These are phyloP conservation scores for Straminergon stramineum DNA, from an alignment of 225 moss, liverwort and hornwort genomes.

Conservation along the genomic window DNA sequence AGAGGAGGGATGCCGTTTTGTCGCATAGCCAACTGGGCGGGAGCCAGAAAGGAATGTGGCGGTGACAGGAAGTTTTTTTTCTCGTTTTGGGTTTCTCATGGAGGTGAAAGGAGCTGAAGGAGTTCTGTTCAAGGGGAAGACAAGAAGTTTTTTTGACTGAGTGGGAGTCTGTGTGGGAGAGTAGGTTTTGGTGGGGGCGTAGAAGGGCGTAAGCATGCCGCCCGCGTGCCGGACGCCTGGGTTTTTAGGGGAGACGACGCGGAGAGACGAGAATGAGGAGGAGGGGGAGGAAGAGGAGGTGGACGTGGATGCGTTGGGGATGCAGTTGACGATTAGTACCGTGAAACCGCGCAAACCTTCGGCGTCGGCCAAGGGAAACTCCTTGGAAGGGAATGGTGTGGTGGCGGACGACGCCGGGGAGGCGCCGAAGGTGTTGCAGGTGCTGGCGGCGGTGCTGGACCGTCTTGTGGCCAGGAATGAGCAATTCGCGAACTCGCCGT, in stretches of 20 bases:
- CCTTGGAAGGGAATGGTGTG: neutral
- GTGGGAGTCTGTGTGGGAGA: neutral
- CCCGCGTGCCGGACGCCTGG: conserved; percentile 35
- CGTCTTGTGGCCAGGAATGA: conserved; percentile 79
- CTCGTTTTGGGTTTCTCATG: neutral
- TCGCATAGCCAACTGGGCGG: neutral
- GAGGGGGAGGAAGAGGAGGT: conserved; percentile 4
- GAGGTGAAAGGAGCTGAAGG: neutral
- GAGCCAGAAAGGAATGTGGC: neutral
- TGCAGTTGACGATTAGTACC: conserved; percentile 19
- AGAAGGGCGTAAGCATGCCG: conserved; percentile 12
- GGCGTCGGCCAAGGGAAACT: neutral
- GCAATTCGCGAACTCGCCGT: conserved; percentile 44
- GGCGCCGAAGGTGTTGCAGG: conserved; percentile 63
- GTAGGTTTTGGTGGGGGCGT: neutral
- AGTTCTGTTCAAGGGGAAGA: neutral
- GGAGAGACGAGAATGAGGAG: neutral
- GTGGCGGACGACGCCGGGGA: conserved; percentile 17
- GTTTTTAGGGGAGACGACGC: conserved; percentile 4
- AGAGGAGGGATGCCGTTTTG: neutral
- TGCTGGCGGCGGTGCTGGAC: conserved; percentile 81
- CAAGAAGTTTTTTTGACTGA: neutral
- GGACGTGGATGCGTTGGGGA: conserved; percentile 26
- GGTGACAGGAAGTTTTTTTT: neutral
- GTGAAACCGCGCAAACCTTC: neutral